phyloP scores from a whole-genome alignment of 768 basidiomycete genomes.

The Termitomyces sp. region DNA sequence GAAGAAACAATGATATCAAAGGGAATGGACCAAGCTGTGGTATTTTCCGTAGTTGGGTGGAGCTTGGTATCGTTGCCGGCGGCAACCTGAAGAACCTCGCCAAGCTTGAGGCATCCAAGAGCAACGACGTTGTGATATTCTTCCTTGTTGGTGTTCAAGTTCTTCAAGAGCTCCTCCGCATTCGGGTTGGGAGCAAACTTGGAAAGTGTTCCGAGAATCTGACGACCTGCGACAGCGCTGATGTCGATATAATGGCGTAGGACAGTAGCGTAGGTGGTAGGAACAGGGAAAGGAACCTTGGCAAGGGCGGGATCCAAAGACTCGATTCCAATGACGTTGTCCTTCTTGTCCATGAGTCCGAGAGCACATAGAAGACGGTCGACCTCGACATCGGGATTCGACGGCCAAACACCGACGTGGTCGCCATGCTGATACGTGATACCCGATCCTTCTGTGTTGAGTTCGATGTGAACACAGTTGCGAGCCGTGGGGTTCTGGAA shows the following conservation, averaged over 20 bases:
- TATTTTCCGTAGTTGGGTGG: conserved; percentile 64
- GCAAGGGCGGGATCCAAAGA: conserved; percentile 97
- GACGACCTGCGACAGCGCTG: conserved; percentile 90
- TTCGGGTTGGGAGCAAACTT: conserved; percentile 84
- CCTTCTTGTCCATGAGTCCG: conserved; percentile 77
- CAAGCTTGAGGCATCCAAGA: conserved; percentile 85
- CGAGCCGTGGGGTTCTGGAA: conserved; percentile 72
- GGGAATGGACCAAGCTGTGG: conserved; percentile 86
- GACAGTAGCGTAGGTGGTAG: conserved; percentile 90
- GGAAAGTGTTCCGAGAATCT: conserved; percentile 82
- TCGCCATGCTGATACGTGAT: conserved; percentile 99
- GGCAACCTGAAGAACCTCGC: conserved; percentile 88
- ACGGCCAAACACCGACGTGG: conserved; percentile 96
- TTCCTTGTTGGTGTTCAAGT: conserved; percentile 84
- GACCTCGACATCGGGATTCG: conserved; percentile 90
- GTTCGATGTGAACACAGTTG: conserved; percentile 93
- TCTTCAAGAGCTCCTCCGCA: conserved; percentile 70
- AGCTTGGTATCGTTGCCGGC: conserved; percentile 70
- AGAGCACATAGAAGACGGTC: conserved; percentile 83
- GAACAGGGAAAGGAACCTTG: conserved; percentile 98
- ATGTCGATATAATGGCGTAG: conserved; percentile 98
- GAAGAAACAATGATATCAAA: conserved; percentile 96
- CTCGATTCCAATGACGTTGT: conserved; percentile 86
- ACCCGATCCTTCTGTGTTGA: conserved; percentile 91
- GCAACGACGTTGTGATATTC: conserved; percentile 75